These are phyloP conservation scores for Ceriops tagal DNA, from an alignment of 345 rosid genomes.

Conservation along the genomic window DNA sequence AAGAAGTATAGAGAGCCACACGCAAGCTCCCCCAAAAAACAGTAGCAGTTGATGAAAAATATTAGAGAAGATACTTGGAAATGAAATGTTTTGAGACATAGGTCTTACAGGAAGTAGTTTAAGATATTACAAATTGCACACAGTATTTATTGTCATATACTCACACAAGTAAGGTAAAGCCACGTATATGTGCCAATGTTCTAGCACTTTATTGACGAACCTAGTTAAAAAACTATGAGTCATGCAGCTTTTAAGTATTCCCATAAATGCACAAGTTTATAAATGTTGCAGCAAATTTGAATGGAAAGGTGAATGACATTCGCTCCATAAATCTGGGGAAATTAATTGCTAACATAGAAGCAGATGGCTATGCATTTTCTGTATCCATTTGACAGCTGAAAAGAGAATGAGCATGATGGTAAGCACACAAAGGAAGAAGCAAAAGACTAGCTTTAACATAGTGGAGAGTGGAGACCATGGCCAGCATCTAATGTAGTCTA, in stretches of 20 bases:
- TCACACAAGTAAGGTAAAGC: not conserved
- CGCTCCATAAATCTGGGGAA: too few relatives aligned
- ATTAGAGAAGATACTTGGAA: not conserved
- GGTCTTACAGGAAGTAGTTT: not conserved
- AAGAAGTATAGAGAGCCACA: not conserved
- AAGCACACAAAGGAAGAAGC: not conserved
- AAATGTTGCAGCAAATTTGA: too few relatives aligned
- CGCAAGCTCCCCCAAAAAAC: not conserved
- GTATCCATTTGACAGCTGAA: not conserved
- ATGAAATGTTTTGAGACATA: not conserved
- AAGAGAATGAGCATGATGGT: not conserved
- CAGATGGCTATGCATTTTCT: not conserved
- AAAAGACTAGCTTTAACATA: too few relatives aligned
- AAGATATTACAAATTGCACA: not conserved
- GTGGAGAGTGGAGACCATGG: too few relatives aligned
- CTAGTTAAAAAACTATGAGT: not conserved
- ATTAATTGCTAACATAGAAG: not conserved
- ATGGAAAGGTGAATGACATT: too few relatives aligned
- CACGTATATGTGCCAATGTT: not conserved
- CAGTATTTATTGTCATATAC: not conserved
- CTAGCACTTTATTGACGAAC: not conserved
- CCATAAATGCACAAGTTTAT: too few relatives aligned
- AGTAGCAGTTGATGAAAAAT: conserved; percentile 3
- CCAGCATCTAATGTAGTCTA: not conserved
- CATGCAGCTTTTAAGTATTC: too few relatives aligned